A percentile compares a stretch with the other conserved stretches of the same genome.
These are phyloP conservation scores for Ustilago curta DNA, from an alignment of 1,284 basidiomycete genomes.

Conservation along the genomic window DNA sequence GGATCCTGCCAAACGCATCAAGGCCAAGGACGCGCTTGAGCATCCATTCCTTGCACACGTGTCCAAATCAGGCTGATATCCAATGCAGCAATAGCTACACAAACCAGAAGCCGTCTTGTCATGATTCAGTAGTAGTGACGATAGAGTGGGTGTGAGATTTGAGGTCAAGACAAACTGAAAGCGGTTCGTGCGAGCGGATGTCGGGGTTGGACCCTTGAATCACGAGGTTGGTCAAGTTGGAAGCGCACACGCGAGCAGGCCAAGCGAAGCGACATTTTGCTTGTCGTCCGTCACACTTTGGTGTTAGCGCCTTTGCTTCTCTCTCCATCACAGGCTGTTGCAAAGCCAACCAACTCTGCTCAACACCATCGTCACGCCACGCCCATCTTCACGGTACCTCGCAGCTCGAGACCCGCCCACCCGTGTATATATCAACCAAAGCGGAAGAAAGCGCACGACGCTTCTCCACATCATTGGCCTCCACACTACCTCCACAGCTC, in stretches of 20 bases:
- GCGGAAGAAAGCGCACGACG: background rate
- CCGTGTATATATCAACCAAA: background rate
- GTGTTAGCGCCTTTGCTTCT: conserved; percentile 3
- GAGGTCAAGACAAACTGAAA: background rate
- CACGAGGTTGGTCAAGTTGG: background rate
- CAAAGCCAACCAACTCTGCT: background rate
- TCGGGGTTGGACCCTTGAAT: conserved; percentile 12
- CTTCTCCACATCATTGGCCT: background rate
- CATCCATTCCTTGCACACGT: conserved; percentile 78
- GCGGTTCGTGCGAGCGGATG: background rate
- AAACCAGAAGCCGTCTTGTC: too few species aligned
- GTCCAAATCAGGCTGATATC: background rate
- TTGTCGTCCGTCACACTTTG: conserved; percentile 7
- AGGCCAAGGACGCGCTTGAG: conserved; percentile 84
- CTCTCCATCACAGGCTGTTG: conserved; percentile 3
- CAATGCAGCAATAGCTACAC: too few species aligned
- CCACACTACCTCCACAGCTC: background rate
- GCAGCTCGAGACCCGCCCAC: too few species aligned
- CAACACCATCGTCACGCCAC: background rate
- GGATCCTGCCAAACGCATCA: conserved; percentile 88
- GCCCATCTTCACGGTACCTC: background rate
- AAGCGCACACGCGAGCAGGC: conserved; percentile 7
- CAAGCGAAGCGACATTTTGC: background rate
- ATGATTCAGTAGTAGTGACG: too few species aligned
- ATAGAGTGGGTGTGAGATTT: too few species aligned